A percentile compares a stretch with the other conserved stretches of the same genome.
phyloP scores from a whole-genome alignment of 2,329 filamentous ascomycete species.

The Dothideomycetes sp. region DNA sequence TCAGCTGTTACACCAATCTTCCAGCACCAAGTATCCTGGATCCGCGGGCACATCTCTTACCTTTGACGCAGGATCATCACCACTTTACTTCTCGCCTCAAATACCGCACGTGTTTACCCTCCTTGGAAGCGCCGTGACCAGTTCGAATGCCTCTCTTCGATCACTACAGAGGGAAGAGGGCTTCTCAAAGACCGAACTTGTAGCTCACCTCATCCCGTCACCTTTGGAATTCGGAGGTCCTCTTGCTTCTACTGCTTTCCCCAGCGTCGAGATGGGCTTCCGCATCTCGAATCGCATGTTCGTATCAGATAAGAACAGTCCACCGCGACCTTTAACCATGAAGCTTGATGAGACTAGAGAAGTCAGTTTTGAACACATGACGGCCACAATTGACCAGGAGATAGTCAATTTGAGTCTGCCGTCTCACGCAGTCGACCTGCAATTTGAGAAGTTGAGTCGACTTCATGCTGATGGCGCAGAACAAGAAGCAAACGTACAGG shows the following conservation, averaged over 20 bases:
- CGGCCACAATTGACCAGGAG: constrained; percentile 3
- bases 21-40: background rate
- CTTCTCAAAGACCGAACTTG: background rate
- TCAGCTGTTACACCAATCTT: background rate
- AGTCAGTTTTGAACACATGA: constrained; percentile 1
- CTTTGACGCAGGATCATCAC: background rate
- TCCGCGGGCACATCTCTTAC: background rate
- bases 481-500: background rate
- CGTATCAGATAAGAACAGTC: too few relatives aligned
- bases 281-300: background rate
- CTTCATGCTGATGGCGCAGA: background rate
- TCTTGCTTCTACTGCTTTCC: background rate
- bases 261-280: constrained; percentile 8
- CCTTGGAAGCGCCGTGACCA: too few relatives aligned
- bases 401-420: constrained; percentile 8
- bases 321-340: background rate
- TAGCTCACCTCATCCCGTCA: constrained; percentile 13
- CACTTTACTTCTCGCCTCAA: background rate
- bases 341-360: background rate
- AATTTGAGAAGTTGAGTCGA: constrained; percentile 1
- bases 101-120: too few relatives aligned
- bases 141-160: too few relatives aligned
- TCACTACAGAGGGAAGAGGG: background rate
- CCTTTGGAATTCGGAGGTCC: constrained; percentile 3
- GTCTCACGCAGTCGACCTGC: constrained; percentile 9